These are phyloP conservation scores for Leccinum subgranulosum DNA, from an alignment of 768 basidiomycete species.

Conservation along the genomic window DNA sequence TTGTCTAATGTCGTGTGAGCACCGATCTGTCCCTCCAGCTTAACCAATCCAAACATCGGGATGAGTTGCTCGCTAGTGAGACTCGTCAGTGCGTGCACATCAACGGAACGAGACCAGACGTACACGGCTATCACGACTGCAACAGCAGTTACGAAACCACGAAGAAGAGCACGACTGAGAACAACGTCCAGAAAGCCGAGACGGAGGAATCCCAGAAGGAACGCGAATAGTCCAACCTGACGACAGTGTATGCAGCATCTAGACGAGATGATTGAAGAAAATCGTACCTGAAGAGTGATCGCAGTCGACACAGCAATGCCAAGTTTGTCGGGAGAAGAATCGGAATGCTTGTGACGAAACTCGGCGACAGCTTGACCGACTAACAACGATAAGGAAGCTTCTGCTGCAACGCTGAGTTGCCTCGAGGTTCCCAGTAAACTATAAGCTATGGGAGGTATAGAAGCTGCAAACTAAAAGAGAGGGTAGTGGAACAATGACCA, in stretches of 20 bases:
- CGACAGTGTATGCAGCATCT: not conserved
- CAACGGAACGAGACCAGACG: slow-evolving; percentile 23
- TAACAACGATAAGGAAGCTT: slow-evolving; percentile 83
- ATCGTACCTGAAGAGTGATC: slow-evolving; percentile 74
- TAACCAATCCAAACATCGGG: slow-evolving; percentile 82
- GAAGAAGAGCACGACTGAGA: slow-evolving; percentile 80
- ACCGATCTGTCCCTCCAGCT: slow-evolving; percentile 50
- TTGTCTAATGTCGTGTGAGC: slow-evolving; percentile 76
- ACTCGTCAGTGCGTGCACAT: not conserved
- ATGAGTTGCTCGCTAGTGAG: slow-evolving; percentile 70
- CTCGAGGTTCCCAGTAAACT: slow-evolving; percentile 85
- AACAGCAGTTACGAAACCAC: slow-evolving; percentile 85
- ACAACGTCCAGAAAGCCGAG: slow-evolving; percentile 94
- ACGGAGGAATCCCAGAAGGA: slow-evolving; percentile 80
- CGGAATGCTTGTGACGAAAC: slow-evolving; percentile 47
- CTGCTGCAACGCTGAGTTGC: slow-evolving; percentile 82
- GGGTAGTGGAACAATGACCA: not conserved
- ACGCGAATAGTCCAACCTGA: slow-evolving; percentile 82
- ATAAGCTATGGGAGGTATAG: slow-evolving; percentile 86
- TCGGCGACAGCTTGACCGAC: slow-evolving; percentile 85
- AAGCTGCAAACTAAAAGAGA: slow-evolving; percentile 65
- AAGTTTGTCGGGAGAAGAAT: slow-evolving; percentile 43
- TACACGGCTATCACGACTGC: slow-evolving; percentile 84
- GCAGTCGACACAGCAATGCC: slow-evolving; percentile 73
- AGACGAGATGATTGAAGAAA: not conserved